Conservation (phyloP, 208 protist species). For the Tritrichomonas musculus region DNA sequence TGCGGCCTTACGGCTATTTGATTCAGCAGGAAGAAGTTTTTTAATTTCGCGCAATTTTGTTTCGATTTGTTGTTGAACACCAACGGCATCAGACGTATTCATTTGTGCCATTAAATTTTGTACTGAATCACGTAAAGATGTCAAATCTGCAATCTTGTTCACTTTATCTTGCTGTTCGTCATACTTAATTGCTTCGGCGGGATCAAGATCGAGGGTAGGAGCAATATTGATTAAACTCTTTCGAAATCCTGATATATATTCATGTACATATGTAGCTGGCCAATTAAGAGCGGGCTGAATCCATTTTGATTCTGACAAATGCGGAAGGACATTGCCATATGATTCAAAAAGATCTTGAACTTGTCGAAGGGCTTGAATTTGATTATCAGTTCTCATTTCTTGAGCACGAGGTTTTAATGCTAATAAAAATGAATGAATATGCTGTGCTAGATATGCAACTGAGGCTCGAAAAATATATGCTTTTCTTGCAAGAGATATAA, state of each 20-base stretch:
- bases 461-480: background rate
- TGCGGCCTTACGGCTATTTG: background rate
- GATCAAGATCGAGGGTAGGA: background rate
- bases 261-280: background rate
- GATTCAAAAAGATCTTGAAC: background rate
- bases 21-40: background rate
- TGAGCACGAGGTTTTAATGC: background rate
- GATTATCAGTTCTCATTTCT: background rate
- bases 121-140: background rate
- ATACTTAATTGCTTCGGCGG: background rate
- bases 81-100: background rate
- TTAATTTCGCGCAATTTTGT: background rate
- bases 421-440: conserved; percentile 3
- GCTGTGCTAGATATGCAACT: background rate
- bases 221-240: background rate
- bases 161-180: conserved; percentile 20
- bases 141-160: background rate
- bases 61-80: conserved; percentile 25
- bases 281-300: conserved; percentile 23
- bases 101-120: conserved; percentile 20
- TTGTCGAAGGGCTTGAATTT: conserved; percentile 16
- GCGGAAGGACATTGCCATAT: background rate
- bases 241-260: background rate
- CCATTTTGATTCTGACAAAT: background rate
- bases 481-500: background rate